Evolutionary conservation across 2,329 filamentous ascomycete species (phyloP).

Genomic region (Plectosphaerella plurivora): DNA sequence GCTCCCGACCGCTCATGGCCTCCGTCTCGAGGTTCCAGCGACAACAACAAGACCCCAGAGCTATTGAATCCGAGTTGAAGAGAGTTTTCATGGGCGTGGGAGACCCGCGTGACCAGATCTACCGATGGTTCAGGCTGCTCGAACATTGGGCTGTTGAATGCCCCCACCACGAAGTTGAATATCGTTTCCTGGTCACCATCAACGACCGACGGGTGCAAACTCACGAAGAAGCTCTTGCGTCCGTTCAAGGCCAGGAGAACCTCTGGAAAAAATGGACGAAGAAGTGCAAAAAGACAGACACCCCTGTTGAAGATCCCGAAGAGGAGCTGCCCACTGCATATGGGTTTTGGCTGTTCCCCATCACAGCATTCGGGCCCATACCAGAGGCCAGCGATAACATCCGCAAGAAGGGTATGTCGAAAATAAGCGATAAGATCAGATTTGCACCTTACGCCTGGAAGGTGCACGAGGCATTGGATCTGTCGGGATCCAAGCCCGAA

Average conservation of each 20-base stretch:
- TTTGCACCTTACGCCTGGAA: background rate
- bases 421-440: background rate
- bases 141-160: conserved; percentile 27
- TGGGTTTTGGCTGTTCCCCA: background rate
- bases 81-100: too few relatives aligned
- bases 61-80: too few relatives aligned
- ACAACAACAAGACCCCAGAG: too few relatives aligned
- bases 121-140: too few relatives aligned
- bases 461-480: background rate
- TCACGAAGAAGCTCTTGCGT: background rate
- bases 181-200: background rate
- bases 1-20: too few relatives aligned
- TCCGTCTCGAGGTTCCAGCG: too few relatives aligned
- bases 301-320: background rate
- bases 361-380: background rate
- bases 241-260: background rate
- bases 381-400: background rate
- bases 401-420: background rate
- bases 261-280: background rate
- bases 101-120: too few relatives aligned
- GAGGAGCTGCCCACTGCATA: background rate
- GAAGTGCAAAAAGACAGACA: background rate
- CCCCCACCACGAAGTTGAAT: background rate
- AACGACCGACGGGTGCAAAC: background rate
- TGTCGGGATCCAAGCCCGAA: background rate